phyloP scores from a whole-genome alignment of 768 basidiomycete genomes.

The Tephrocybe rancida region DNA sequence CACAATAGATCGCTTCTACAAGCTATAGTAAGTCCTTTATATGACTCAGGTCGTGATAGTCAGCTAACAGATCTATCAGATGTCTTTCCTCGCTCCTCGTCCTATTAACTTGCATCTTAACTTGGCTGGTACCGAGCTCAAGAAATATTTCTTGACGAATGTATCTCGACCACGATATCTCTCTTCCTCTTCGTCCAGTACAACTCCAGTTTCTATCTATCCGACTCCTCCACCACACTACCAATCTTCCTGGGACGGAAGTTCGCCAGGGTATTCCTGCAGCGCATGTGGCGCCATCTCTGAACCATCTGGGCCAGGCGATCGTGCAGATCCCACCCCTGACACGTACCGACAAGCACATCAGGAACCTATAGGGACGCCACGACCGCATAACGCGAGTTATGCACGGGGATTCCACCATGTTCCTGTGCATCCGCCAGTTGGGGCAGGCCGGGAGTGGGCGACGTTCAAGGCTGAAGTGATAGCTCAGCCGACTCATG shows the following conservation, averaged over 20 bases:
- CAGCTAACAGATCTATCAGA: neutral
- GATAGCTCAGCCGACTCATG: too few species aligned
- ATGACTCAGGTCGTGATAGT: neutral
- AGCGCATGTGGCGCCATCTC: neutral
- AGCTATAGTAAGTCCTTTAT: neutral
- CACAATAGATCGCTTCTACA: neutral
- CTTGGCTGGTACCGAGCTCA: neutral
- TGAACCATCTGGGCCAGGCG: neutral
- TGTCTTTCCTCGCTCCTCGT: neutral
- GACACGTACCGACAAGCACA: neutral
- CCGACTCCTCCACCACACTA: neutral
- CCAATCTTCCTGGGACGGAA: neutral
- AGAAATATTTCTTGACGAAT: neutral
- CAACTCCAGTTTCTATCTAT: too few species aligned
- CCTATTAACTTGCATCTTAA: neutral
- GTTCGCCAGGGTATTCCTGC: too few species aligned
- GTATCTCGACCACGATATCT: neutral
- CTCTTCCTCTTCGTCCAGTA: too few species aligned
- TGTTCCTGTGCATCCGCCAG: neutral
- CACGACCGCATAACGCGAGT: neutral
- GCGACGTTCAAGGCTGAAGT: too few species aligned
- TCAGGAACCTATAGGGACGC: slow-evolving; percentile 2
- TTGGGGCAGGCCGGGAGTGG: neutral
- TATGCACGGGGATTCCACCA: too few species aligned
- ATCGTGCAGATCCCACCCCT: neutral